phyloP scores from a whole-genome alignment of 164 flowering plant genomes.

The Stephania japonica region DNA sequence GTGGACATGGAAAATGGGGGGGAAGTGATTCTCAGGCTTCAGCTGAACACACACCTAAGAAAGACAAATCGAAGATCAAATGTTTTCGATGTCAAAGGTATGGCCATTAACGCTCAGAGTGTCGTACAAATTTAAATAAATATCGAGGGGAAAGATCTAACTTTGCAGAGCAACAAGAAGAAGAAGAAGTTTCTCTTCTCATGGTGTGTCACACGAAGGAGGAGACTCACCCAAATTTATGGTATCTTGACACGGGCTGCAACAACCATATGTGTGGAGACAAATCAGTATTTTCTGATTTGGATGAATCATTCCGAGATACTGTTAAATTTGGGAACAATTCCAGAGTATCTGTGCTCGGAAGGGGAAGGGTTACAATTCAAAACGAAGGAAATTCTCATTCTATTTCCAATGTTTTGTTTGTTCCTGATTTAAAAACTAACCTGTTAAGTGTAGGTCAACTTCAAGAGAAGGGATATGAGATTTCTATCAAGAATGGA shows the following conservation, averaged over 20 bases:
- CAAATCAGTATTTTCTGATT: no score
- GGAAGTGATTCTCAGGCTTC: neutral
- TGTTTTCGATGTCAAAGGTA: neutral
- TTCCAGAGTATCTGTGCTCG: neutral
- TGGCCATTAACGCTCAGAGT: neutral
- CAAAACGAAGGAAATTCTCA: neutral
- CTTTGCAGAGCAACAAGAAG: neutral
- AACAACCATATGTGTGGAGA: no score
- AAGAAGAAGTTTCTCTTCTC: neutral
- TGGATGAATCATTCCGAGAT: no score
- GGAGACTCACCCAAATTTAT: no score
- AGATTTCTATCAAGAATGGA: neutral
- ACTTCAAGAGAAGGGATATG: slow-evolving; percentile 8
- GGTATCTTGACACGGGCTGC: no score
- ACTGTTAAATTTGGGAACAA: neutral
- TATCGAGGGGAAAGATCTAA: neutral
- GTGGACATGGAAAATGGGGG: neutral
- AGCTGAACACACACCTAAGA: neutral
- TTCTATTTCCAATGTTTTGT: neutral
- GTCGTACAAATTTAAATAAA: neutral
- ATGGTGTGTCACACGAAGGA: neutral
- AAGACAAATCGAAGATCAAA: neutral
- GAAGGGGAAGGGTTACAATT: neutral
- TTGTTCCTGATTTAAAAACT: slow-evolving; percentile 3
- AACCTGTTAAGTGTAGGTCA: slow-evolving; percentile 1